Evolutionary conservation across 225 moss, liverwort and hornwort genomes (phyloP).

Genomic region (Lunularia cruciata): DNA sequence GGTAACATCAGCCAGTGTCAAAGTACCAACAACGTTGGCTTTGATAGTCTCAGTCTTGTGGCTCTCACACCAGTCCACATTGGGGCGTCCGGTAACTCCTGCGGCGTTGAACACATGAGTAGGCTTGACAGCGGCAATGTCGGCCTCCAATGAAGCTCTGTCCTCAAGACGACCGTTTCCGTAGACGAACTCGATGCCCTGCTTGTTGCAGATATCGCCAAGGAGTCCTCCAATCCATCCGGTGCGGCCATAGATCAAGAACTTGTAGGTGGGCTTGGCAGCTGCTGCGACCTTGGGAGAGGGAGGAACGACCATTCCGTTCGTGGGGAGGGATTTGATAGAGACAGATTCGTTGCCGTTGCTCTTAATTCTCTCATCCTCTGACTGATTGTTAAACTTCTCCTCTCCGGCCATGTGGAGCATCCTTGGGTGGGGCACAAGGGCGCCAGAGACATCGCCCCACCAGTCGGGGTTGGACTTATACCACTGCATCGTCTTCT

Average conservation of each 20-base stretch:
- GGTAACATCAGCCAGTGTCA: slow-evolving; percentile 71
- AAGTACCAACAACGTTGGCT: slow-evolving; percentile 64
- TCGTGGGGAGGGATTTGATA: background rate
- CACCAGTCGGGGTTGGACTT: slow-evolving; percentile 43
- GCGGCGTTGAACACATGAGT: slow-evolving; percentile 79
- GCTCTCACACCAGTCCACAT: slow-evolving; percentile 77
- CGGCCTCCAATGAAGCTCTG: slow-evolving; percentile 45
- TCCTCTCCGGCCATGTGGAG: slow-evolving; percentile 43
- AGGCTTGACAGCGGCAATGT: slow-evolving; percentile 54
- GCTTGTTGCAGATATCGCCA: slow-evolving; percentile 46
- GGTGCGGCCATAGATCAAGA: slow-evolving; percentile 58
- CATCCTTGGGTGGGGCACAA: slow-evolving; percentile 47
- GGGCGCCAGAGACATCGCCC: slow-evolving; percentile 49
- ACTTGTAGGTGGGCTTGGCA: slow-evolving; percentile 41
- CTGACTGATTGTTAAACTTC: slow-evolving; percentile 23
- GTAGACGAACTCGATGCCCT: slow-evolving; percentile 54
- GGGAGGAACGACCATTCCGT: slow-evolving; percentile 30
- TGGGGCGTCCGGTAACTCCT: slow-evolving; percentile 72
- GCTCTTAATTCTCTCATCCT: slow-evolving; percentile 8
- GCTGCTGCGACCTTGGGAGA: background rate
- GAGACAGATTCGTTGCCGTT: slow-evolving; percentile 21
- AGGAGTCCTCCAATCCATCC: slow-evolving; percentile 47
- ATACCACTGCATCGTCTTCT: slow-evolving; percentile 50
- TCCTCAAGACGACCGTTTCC: slow-evolving; percentile 64
- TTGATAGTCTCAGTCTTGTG: slow-evolving; percentile 68